Conservation (phyloP, 108 stramenopile genomes). For the Parietichytrium sp. region DNA sequence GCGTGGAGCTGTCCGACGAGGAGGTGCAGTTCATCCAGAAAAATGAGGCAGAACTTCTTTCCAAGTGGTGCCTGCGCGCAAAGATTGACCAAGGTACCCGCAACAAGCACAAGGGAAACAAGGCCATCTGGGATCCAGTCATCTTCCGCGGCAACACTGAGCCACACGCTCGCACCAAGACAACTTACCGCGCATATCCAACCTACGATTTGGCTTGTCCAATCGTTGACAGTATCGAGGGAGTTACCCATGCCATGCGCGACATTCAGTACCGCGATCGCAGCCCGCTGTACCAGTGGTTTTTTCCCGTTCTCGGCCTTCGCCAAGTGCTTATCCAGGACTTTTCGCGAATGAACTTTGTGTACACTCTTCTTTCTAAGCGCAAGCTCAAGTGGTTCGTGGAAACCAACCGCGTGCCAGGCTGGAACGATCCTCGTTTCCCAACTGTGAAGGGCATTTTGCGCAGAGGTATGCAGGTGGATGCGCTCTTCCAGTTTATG, state of each 20-base stretch:
- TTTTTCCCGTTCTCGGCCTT: conserved; percentile 75
- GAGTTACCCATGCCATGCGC: conserved; percentile 95
- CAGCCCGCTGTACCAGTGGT: conserved; percentile 91
- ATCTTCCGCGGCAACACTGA: conserved; percentile 85
- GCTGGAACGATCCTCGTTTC: conserved; percentile 98
- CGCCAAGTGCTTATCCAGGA: conserved; percentile 87
- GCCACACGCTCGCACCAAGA: conserved; percentile 93
- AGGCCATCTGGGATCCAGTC: conserved; percentile 96
- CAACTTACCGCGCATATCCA: conserved; percentile 95
- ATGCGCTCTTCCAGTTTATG: conserved; percentile 84
- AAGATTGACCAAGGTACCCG: conserved; percentile 90
- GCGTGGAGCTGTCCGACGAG: conserved; percentile 72
- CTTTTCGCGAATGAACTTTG: conserved; percentile 94
- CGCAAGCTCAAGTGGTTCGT: conserved; percentile 98
- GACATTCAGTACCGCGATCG: conserved; percentile 98
- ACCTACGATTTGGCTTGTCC: conserved; percentile 99
- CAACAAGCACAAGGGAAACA: too few relatives aligned
- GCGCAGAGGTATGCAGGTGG: conserved; percentile 82
- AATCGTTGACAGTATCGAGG: conserved; percentile 96
- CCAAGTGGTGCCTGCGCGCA: conserved; percentile 90
- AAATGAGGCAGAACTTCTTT: conserved; percentile 58
- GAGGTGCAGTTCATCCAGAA: conserved; percentile 76
- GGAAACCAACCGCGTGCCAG: conserved; percentile 84
- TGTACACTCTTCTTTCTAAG: conserved; percentile 91
- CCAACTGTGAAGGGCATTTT: conserved; percentile 93